phyloP scores from a whole-genome alignment of 495 filamentous ascomycete species.

The Daldinia grandis region DNA sequence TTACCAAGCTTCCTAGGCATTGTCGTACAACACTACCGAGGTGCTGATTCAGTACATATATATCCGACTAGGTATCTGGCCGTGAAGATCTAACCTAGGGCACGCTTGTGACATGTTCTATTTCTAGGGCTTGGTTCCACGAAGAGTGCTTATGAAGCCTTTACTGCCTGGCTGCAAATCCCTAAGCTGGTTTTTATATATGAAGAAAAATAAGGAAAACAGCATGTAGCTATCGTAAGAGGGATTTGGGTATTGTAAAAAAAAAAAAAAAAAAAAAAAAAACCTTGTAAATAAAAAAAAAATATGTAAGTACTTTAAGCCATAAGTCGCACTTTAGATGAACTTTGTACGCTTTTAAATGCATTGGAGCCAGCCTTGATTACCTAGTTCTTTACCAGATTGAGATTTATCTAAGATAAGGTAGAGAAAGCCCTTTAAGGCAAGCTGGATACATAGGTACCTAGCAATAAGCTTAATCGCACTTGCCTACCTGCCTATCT shows the following conservation, averaged over 20 bases:
- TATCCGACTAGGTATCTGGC: conserved; percentile 10
- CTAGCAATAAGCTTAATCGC: conserved; percentile 29
- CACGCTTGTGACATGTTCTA: neutral
- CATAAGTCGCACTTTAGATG: too few relatives aligned
- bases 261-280: too few relatives aligned
- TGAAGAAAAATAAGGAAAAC: too few relatives aligned
- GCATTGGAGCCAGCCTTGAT: neutral
- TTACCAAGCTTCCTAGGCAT: conserved; percentile 35
- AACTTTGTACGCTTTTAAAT: neutral
- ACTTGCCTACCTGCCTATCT: neutral
- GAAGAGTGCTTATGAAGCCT: neutral
- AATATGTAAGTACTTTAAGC: too few relatives aligned
- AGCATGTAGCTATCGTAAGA: too few relatives aligned
- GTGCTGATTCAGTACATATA: conserved; percentile 19
- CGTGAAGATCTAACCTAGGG: conserved; percentile 27
- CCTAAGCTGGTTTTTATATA: neutral
- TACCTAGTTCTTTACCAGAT: conserved; percentile 1
- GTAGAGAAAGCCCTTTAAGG: neutral
- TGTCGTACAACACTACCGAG: conserved; percentile 29
- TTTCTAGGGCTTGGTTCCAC: neutral
- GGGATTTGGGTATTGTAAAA: too few relatives aligned
- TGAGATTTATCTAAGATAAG: neutral
- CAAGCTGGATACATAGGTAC: neutral
- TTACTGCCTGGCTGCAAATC: neutral
- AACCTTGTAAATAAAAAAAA: too few relatives aligned